Evolutionary conservation across 345 rosid species (phyloP).

Genomic region (Capsella bursapastoris): DNA sequence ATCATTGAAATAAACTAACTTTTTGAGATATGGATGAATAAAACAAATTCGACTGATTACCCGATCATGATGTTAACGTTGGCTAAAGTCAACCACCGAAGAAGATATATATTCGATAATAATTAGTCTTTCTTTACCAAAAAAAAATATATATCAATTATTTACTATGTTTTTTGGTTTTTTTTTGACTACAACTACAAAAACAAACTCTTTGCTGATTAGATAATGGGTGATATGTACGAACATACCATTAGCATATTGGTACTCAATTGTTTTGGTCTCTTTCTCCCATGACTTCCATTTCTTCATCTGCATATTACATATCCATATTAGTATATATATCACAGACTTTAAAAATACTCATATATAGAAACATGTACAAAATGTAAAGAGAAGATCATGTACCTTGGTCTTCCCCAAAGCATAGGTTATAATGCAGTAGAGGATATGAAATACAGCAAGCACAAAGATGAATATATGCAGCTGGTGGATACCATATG

Average conservation of each 20-base stretch:
- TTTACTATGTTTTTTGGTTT: background rate
- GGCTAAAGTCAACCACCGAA: constrained; percentile 21
- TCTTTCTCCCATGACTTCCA: constrained; percentile 92
- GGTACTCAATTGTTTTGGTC: constrained; percentile 81
- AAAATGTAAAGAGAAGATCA: constrained; percentile 9
- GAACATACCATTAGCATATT: constrained; percentile 70
- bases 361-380: background rate
- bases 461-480: constrained; percentile 83
- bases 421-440: constrained; percentile 64
- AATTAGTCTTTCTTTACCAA: constrained; percentile 6
- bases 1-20: constrained; percentile 6
- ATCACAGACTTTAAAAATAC: background rate
- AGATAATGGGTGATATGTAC: constrained; percentile 6
- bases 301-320: constrained; percentile 70
- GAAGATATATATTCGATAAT: background rate
- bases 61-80: constrained; percentile 33
- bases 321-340: constrained; percentile 15
- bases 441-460: constrained; percentile 66
- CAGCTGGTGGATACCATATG: constrained; percentile 78
- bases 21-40: constrained; percentile 5
- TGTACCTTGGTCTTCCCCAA: constrained; percentile 76
- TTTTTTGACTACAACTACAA: background rate
- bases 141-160: too few relatives aligned
- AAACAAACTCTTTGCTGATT: background rate
- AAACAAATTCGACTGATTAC: constrained; percentile 2